phyloP scores from a whole-genome alignment of 257 asterid species.

The Catharanthus roseus region DNA sequence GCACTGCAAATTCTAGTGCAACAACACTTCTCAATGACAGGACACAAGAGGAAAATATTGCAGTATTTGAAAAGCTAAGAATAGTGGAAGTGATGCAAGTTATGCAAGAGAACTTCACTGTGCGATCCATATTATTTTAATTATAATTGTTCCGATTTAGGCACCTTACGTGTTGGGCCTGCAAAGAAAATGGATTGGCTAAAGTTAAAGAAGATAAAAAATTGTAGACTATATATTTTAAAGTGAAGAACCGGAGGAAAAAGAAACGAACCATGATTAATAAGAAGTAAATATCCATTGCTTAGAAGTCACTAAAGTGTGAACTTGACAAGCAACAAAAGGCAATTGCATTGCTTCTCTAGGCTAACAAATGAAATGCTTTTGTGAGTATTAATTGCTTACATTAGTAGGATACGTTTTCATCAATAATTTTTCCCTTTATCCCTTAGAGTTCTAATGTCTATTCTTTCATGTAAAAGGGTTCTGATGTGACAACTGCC shows the following conservation, averaged over 20 bases:
- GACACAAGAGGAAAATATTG: too few relatives aligned
- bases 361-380: slow-evolving; percentile 78
- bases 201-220: slow-evolving; percentile 60
- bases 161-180: slow-evolving; percentile 45
- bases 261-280: slow-evolving; percentile 92
- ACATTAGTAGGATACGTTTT: neutral
- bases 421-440: slow-evolving; percentile 3
- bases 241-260: slow-evolving; percentile 80
- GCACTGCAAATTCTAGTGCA: too few relatives aligned
- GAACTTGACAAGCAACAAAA: slow-evolving; percentile 97
- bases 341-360: slow-evolving; percentile 40
- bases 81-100: neutral
- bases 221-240: slow-evolving; percentile 50
- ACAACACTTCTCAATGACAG: too few relatives aligned
- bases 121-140: too few relatives aligned
- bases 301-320: slow-evolving; percentile 64
- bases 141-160: too few relatives aligned
- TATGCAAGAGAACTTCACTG: neutral
- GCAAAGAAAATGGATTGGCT: slow-evolving; percentile 42
- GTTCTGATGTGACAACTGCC: slow-evolving; percentile 89
- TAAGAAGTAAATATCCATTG: slow-evolving; percentile 63
- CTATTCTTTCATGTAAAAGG: slow-evolving; percentile 40
- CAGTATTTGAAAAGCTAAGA: too few relatives aligned
- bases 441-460: slow-evolving; percentile 14
- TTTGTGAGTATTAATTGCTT: slow-evolving; percentile 42